Evolutionary conservation across 441 rosid genomes (phyloP), one percentile per base, ranked within the genome.

Genomic region (Adansonia madagascariensis): DNA sequence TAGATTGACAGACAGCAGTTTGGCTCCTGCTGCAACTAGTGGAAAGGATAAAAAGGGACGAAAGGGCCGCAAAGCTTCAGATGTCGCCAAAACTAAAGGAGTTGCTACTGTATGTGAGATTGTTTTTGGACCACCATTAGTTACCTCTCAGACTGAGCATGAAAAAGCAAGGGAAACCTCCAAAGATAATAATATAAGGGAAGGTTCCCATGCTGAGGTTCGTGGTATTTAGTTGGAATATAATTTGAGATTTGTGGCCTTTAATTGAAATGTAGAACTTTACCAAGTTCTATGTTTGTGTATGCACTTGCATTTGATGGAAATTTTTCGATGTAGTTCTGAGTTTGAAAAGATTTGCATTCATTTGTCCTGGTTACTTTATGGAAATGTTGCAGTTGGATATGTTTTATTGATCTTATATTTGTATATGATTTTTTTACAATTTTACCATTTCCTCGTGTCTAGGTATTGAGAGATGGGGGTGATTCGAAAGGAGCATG

Each of bases 171-270:
- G 59, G 17, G 88, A 82, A 83, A 73, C 80, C 60, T 75, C 76
- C 15, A 87, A 84, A 74, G 86, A 86, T 53, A 80, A 78, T 62
- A 72, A 76, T 81, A 88, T 97, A 79, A 88, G 81, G 88, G 95
- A 91, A 89, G 97, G 96, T 69, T 88, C 97, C 43, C 84, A 39
- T 53, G 97, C 93, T 65, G 99, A 97, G 99, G 99, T 97, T 82
- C 80, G 94, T 70, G 8, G 24, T n/a, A 8, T 69, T 49, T 24
- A 46, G 43, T 52, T 69, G 39, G 4, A 60, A 60, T 60, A 60
- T 24, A 11, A 5, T 15, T 10, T 60, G 35, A 60, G 27, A 11
- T 60, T 3, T 52, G 46, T 35, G 49, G 18, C 20, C 22, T 49
- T 31, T 18, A 31, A 18, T 10, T 63, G 27, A 61, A 62, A 52